Evolutionary conservation across 164 flowering plant genomes (phyloP).

Genomic region (Pachysandra terminalis): DNA sequence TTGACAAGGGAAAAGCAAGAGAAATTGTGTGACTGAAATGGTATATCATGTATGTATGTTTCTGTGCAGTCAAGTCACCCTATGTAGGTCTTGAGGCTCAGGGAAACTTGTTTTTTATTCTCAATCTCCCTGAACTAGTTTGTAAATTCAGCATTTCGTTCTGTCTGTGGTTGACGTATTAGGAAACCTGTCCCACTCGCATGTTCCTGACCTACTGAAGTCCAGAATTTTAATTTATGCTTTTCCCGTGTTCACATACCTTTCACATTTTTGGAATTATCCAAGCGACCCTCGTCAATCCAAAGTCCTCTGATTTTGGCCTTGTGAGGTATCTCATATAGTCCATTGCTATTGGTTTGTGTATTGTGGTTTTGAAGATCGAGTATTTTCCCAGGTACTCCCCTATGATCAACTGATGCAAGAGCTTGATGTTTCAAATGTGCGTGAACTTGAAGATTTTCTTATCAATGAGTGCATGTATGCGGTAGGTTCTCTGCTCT

Average conservation of each 20-base stretch:
- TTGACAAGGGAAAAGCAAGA: too few species aligned
- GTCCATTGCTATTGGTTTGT: background rate
- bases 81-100: too few species aligned
- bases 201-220: too few species aligned
- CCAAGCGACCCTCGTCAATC: background rate
- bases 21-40: background rate
- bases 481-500: conserved; percentile 55
- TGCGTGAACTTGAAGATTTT: conserved; percentile 95
- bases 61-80: background rate
- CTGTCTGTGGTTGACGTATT: too few species aligned
- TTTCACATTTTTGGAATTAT: conserved; percentile 1
- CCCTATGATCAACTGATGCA: conserved; percentile 87
- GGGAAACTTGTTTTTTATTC: background rate
- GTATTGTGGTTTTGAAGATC: background rate
- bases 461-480: conserved; percentile 99
- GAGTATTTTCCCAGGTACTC: conserved; percentile 51
- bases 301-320: background rate
- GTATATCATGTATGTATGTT: too few species aligned
- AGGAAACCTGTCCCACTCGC: too few species aligned
- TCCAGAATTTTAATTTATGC: too few species aligned
- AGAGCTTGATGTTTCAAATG: conserved; percentile 85
- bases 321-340: background rate
- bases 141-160: background rate
- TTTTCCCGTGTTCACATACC: background rate
- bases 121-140: background rate